Conservation (phyloP, 2,329 filamentous ascomycete species). For the Herpotrichia juniperi region DNA sequence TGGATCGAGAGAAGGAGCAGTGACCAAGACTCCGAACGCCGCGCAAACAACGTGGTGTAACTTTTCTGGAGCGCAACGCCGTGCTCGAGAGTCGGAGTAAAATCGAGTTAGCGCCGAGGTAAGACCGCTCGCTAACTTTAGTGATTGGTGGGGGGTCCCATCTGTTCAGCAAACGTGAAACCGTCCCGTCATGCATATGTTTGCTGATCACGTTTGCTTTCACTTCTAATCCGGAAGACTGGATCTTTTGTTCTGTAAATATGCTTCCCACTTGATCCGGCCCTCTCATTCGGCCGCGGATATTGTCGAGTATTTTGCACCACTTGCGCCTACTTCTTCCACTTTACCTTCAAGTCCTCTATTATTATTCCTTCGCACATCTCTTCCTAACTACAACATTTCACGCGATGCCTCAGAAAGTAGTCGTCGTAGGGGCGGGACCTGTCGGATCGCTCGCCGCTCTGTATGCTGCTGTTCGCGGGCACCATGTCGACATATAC, state of each 20-base stretch:
- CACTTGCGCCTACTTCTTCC: background rate
- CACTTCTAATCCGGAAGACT: background rate
- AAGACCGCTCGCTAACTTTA: background rate
- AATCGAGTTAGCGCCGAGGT: background rate
- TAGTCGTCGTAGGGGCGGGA: constrained; percentile 87
- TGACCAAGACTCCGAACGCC: constrained; percentile 18
- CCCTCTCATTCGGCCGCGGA: constrained; percentile 5
- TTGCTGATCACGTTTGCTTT: background rate
- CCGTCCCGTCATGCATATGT: background rate
- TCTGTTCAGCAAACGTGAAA: background rate
- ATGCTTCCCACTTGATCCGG: background rate
- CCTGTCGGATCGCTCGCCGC: constrained; percentile 92
- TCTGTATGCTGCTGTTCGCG: constrained; percentile 87
- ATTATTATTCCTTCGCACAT: background rate
- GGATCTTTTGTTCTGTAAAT: background rate
- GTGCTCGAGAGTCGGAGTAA: constrained; percentile 10
- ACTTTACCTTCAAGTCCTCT: background rate
- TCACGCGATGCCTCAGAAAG: constrained; percentile 61
- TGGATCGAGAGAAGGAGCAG: background rate
- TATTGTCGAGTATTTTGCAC: background rate
- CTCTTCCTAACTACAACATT: background rate
- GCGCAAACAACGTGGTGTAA: constrained; percentile 20
- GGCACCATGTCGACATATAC: constrained; percentile 90
- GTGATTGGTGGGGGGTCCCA: background rate
- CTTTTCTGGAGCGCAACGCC: constrained; percentile 14